phyloP scores from a whole-genome alignment of 2,329 filamentous ascomycete species.

The Chalara sp. region DNA sequence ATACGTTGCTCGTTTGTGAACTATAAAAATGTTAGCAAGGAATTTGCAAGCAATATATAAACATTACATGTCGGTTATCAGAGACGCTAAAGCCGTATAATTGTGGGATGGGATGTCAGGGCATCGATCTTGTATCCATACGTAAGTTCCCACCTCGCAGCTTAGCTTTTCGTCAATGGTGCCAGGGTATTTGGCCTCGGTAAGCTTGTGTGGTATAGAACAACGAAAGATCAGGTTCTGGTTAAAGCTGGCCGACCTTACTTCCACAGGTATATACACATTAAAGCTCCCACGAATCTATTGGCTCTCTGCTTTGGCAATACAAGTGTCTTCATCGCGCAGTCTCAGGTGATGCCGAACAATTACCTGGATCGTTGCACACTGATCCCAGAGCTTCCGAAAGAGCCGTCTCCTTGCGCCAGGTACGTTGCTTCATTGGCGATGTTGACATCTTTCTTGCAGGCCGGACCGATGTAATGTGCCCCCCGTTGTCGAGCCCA shows the following conservation, averaged over 20 bases:
- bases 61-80: too few relatives aligned
- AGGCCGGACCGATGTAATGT: slow-evolving; percentile 7
- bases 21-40: too few relatives aligned
- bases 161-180: too few relatives aligned
- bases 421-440: slow-evolving; percentile 7
- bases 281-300: slow-evolving; percentile 32
- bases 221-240: slow-evolving; percentile 23
- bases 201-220: slow-evolving; percentile 17
- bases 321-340: slow-evolving; percentile 17
- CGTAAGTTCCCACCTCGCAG: too few relatives aligned
- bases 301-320: slow-evolving; percentile 11
- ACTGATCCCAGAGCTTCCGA: slow-evolving; percentile 9
- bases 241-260: slow-evolving; percentile 14
- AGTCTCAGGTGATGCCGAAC: slow-evolving; percentile 22
- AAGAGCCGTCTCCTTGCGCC: slow-evolving; percentile 13
- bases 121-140: too few relatives aligned
- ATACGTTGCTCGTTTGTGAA: too few relatives aligned
- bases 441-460: slow-evolving; percentile 10
- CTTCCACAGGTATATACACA: slow-evolving; percentile 27
- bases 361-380: slow-evolving; percentile 15
- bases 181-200: too few relatives aligned
- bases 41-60: too few relatives aligned
- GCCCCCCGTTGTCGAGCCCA: slow-evolving; percentile 3
- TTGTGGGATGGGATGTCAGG: too few relatives aligned
- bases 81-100: too few relatives aligned